Evolutionary conservation across 169 alveolate species (phyloP), one percentile per base, ranked within the genome.

Genomic region (Eimeria sp.): DNA sequence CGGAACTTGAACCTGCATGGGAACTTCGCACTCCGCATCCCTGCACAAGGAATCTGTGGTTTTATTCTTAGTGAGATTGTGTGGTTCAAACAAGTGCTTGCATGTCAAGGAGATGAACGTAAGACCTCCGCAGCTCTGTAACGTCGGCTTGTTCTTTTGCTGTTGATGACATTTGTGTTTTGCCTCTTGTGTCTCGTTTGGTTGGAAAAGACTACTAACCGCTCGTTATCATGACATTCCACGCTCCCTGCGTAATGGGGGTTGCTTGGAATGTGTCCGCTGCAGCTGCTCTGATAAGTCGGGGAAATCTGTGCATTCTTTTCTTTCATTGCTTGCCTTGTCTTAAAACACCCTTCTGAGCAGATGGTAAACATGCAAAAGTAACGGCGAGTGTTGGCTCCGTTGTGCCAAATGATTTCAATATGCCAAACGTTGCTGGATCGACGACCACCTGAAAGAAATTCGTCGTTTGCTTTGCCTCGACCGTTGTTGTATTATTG

Each of bases 331-430:
- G 10, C 49, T 40, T 20, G 47, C 93, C 93, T 43, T 30, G 83
- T 13, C 27, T 51, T 13, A 34, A 14, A 87, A 30, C n/a, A 3
- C 51, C 83, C 22, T 40, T 20, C 67, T 43, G 93, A 20, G 65
- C 49, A 27, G 93, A 47, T 27, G 72, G 25, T 4, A 87, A 25
- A 43, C 93, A 87, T 10, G 80, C 80, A 87, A 40, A 87, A 10
- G 65, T 65, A 45, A 87, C 83, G 5, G 93, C 93, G 5, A 87
- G 82, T 65, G 40, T 87, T 18, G 93, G 93, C 83, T 87, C 93
- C 27, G 61, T 43, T 25, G 47, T 34, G 67, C 93, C 65, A 14
- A 63, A 63, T 22, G 93, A 87, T 34, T 65, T 30, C 83, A 87
- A 45, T 11, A 87, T 87, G n/a, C 93, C 93, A 20, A 87, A 87